A percentile compares a stretch with the other conserved stretches of the same genome.
These are phyloP conservation scores for Trichophyton benhamiae DNA, from an alignment of 2,329 filamentous ascomycete genomes.

Conservation along the genomic window DNA sequence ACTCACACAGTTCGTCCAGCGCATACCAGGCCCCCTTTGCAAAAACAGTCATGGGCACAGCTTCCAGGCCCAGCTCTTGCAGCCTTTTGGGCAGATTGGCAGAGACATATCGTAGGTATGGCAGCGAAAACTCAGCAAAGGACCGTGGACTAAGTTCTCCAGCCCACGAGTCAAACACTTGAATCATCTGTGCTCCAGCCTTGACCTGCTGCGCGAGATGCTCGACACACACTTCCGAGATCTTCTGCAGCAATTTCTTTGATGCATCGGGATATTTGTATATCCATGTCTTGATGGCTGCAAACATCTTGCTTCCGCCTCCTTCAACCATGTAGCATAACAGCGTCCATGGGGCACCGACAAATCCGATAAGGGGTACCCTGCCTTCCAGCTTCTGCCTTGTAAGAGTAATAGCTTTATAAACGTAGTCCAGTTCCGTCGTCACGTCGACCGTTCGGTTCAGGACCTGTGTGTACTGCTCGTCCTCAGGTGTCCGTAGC, in stretches of 20 bases:
- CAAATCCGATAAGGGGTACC: conserved; percentile 91
- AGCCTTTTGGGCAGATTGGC: conserved; percentile 64
- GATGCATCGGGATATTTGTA: conserved; percentile 75
- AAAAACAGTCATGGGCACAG: conserved; percentile 94
- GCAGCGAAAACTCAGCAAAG: conserved; percentile 75
- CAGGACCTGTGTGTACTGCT: conserved; percentile 70
- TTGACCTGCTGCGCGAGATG: conserved; percentile 85
- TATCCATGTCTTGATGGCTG: conserved; percentile 90
- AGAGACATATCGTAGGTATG: conserved; percentile 75
- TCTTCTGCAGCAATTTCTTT: conserved; percentile 75
- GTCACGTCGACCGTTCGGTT: conserved; percentile 69
- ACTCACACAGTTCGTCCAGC: conserved; percentile 70
- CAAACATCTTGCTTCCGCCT: conserved; percentile 88
- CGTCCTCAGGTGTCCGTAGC: conserved; percentile 63
- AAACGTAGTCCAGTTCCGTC: conserved; percentile 81
- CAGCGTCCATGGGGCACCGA: conserved; percentile 90
- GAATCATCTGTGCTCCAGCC: conserved; percentile 86
- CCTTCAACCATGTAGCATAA: conserved; percentile 99
- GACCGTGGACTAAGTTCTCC: conserved; percentile 76
- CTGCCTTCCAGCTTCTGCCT: conserved; percentile 74
- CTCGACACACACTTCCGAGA: conserved; percentile 87
- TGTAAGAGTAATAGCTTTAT: conserved; percentile 86
- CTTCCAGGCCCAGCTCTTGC: conserved; percentile 59
- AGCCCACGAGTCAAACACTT: conserved; percentile 98
- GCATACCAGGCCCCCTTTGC: conserved; percentile 97